Percentiles rank a stretch among this genome's conserved stretches.
Conservation (phyloP, 306 rosid genomes). For the Phaseolus lunatus region DNA sequence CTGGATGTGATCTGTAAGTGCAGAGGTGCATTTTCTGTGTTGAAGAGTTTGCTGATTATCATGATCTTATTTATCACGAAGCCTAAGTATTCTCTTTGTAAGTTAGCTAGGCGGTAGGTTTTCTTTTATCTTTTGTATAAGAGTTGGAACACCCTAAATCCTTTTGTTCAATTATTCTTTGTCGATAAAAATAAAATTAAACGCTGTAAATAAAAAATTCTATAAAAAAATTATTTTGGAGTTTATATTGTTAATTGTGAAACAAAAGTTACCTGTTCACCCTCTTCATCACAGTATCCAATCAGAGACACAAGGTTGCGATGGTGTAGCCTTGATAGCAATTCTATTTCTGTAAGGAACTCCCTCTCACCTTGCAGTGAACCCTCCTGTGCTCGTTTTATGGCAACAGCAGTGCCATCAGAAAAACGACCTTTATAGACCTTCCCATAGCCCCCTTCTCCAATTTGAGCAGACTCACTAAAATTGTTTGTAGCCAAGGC, state of each 20-base stretch:
- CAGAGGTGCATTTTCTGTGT: too few species aligned
- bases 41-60: too few species aligned
- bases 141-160: too few species aligned
- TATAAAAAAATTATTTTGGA: background rate
- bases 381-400: slow-evolving; percentile 84
- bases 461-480: slow-evolving; percentile 61
- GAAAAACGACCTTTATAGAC: slow-evolving; percentile 74
- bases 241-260: background rate
- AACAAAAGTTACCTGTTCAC: slow-evolving; percentile 69
- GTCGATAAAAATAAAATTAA: too few species aligned
- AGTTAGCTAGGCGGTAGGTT: too few species aligned
- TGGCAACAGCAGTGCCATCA: slow-evolving; percentile 74
- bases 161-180: too few species aligned
- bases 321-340: slow-evolving; percentile 81
- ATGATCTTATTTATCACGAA: too few species aligned
- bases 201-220: too few species aligned
- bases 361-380: slow-evolving; percentile 87
- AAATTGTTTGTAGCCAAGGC: slow-evolving; percentile 67
- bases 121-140: too few species aligned
- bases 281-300: slow-evolving; percentile 81
- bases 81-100: too few species aligned
- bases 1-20: too few species aligned
- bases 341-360: slow-evolving; percentile 80
- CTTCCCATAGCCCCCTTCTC: slow-evolving; percentile 86
- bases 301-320: slow-evolving; percentile 78